Conservation (phyloP, 352 stramenopile genomes). For the Globisporangium heterothallicum region DNA sequence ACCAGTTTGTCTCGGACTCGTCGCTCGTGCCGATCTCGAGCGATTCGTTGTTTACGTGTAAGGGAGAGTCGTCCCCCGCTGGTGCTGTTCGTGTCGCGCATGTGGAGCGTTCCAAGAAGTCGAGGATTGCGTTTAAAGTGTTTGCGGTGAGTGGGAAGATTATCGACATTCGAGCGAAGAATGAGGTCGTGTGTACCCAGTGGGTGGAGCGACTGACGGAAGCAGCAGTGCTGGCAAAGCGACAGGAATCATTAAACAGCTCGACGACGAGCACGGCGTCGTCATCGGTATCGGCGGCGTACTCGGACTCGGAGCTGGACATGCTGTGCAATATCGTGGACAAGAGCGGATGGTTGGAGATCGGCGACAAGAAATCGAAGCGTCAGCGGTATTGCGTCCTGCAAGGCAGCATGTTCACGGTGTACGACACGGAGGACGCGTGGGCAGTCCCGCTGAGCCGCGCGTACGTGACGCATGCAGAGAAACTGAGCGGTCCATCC, state of each 20-base stretch:
- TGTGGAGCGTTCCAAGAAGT: slow-evolving; percentile 69
- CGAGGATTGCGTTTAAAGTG: slow-evolving; percentile 80
- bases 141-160: slow-evolving; percentile 81
- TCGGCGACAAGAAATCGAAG: slow-evolving; percentile 75
- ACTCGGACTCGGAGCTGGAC: slow-evolving; percentile 71
- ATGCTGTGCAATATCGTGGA: slow-evolving; percentile 68
- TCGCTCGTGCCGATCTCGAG: slow-evolving; percentile 51
- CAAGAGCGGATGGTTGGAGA: slow-evolving; percentile 75
- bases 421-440: slow-evolving; percentile 77
- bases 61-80: slow-evolving; percentile 60
- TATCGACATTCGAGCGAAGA: slow-evolving; percentile 77
- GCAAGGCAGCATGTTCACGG: slow-evolving; percentile 77
- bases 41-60: slow-evolving; percentile 65
- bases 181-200: slow-evolving; percentile 60
- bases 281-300: slow-evolving; percentile 52
- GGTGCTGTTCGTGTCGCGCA: slow-evolving; percentile 72
- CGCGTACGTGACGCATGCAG: slow-evolving; percentile 62
- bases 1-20: slow-evolving; percentile 64
- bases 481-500: slow-evolving; percentile 52
- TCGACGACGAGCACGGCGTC: slow-evolving; percentile 70
- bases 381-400: slow-evolving; percentile 68
- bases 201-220: slow-evolving; percentile 75
- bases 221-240: slow-evolving; percentile 60
- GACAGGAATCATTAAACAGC: slow-evolving; percentile 68
- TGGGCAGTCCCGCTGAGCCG: slow-evolving; percentile 75